Evolutionary conservation across 2,329 filamentous ascomycete species (phyloP).

Genomic region (Hortaea sp.): DNA sequence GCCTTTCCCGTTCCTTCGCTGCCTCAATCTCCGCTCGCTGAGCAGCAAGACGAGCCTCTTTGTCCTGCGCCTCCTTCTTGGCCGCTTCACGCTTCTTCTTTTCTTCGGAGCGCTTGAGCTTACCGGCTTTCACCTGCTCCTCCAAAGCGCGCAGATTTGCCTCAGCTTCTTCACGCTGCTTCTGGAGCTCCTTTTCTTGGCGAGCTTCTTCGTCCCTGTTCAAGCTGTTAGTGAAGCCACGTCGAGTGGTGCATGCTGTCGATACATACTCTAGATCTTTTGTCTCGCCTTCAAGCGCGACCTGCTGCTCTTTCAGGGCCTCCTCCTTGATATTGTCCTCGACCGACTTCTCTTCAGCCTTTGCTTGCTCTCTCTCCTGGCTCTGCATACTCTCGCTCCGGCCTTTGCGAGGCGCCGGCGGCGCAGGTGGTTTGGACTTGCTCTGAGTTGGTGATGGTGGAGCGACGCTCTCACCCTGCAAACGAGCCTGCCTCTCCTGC

Average conservation of each 20-base stretch:
- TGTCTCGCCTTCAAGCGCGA: conserved; percentile 63
- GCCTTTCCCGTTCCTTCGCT: conserved; percentile 78
- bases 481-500: conserved; percentile 69
- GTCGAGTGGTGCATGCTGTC: not conserved
- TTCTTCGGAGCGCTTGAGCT: conserved; percentile 92
- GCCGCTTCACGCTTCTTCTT: conserved; percentile 87
- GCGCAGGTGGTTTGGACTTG: conserved; percentile 44
- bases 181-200: conserved; percentile 71
- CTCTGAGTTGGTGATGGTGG: conserved; percentile 44
- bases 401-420: conserved; percentile 64
- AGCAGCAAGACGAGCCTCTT: conserved; percentile 72
- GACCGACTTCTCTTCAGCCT: conserved; percentile 50
- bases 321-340: conserved; percentile 46
- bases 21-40: conserved; percentile 88
- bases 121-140: conserved; percentile 86
- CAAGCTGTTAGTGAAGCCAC: conserved; percentile 19
- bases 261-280: conserved; percentile 70
- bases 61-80: conserved; percentile 74
- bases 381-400: conserved; percentile 49
- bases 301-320: conserved; percentile 57
- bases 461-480: conserved; percentile 64
- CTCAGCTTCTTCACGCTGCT: conserved; percentile 69
- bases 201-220: conserved; percentile 59
- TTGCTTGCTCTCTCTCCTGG: conserved; percentile 35
- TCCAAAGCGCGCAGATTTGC: conserved; percentile 81